Conservation (phyloP, 768 basidiomycete species). For the Crucibulum laeve region DNA sequence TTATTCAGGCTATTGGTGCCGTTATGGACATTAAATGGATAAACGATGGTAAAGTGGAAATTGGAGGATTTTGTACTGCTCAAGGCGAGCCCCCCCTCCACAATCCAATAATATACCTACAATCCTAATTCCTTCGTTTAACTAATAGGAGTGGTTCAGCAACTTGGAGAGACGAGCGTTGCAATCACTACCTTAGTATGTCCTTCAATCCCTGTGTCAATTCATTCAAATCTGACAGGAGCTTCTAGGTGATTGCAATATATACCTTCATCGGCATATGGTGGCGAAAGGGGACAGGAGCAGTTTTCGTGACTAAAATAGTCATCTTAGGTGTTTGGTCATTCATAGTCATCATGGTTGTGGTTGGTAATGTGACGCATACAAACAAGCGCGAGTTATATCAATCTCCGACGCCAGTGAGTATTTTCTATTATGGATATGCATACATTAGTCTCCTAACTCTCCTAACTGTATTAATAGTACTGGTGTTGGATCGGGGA, state of each 20-base stretch:
- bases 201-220: background rate
- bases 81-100: slow-evolving; percentile 24
- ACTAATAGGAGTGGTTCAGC: slow-evolving; percentile 28
- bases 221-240: background rate
- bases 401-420: slow-evolving; percentile 29
- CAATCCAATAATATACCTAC: background rate
- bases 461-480: slow-evolving; percentile 7
- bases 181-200: slow-evolving; percentile 37
- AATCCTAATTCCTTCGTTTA: background rate
- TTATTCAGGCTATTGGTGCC: slow-evolving; percentile 33
- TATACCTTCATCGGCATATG: slow-evolving; percentile 39
- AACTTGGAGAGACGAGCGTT: slow-evolving; percentile 37
- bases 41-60: slow-evolving; percentile 23
- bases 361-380: slow-evolving; percentile 21
- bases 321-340: slow-evolving; percentile 26
- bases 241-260: slow-evolving; percentile 26
- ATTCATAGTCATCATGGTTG: slow-evolving; percentile 27
- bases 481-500: slow-evolving; percentile 24
- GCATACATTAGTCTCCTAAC: background rate
- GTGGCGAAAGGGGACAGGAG: slow-evolving; percentile 22
- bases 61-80: slow-evolving; percentile 28
- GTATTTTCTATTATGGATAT: slow-evolving; percentile 11
- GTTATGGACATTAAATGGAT: slow-evolving; percentile 33
- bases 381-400: slow-evolving; percentile 12
- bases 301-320: slow-evolving; percentile 18